These are phyloP conservation scores for Tranzscheliella williamsii DNA, from an alignment of 1,284 basidiomycete species.

Conservation along the genomic window DNA sequence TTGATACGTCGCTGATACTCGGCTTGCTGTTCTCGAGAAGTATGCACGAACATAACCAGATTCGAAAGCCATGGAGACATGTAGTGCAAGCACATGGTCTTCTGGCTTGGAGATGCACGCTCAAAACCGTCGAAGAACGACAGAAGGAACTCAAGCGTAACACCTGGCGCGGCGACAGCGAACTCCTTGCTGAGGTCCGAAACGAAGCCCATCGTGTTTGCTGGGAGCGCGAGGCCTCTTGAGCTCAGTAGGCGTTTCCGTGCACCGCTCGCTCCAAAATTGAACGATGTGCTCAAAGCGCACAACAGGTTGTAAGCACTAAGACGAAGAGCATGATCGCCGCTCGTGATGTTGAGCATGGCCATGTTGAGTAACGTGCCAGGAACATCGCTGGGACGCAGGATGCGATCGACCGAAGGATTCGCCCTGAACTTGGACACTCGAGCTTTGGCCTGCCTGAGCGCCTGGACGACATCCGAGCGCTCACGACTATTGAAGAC, in stretches of 20 bases:
- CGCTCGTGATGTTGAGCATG: conserved; percentile 57
- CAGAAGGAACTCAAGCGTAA: conserved; percentile 53
- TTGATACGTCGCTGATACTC: conserved; percentile 55
- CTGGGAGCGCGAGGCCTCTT: conserved; percentile 48
- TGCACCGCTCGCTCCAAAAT: conserved; percentile 52
- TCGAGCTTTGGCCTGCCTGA: conserved; percentile 54
- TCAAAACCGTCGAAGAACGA: conserved; percentile 59
- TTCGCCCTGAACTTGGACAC: conserved; percentile 45
- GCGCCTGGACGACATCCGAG: conserved; percentile 50
- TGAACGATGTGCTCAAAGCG: conserved; percentile 57
- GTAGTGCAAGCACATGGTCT: conserved; percentile 53
- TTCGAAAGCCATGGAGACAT: conserved; percentile 56
- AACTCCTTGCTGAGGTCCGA: conserved; percentile 55
- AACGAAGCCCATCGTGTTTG: conserved; percentile 54
- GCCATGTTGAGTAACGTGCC: conserved; percentile 59
- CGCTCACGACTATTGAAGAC: conserved; percentile 54
- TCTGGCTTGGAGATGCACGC: conserved; percentile 45
- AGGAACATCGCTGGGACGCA: conserved; percentile 54
- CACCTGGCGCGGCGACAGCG: conserved; percentile 50
- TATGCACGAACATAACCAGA: conserved; percentile 52
- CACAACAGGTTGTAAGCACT: conserved; percentile 55
- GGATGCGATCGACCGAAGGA: conserved; percentile 39
- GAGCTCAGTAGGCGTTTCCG: conserved; percentile 48
- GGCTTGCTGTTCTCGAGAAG: conserved; percentile 47
- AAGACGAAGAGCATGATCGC: conserved; percentile 40